Evolutionary conservation across 257 asterid genomes (phyloP).

Genomic region (Oldenlandia corymbosa): DNA sequence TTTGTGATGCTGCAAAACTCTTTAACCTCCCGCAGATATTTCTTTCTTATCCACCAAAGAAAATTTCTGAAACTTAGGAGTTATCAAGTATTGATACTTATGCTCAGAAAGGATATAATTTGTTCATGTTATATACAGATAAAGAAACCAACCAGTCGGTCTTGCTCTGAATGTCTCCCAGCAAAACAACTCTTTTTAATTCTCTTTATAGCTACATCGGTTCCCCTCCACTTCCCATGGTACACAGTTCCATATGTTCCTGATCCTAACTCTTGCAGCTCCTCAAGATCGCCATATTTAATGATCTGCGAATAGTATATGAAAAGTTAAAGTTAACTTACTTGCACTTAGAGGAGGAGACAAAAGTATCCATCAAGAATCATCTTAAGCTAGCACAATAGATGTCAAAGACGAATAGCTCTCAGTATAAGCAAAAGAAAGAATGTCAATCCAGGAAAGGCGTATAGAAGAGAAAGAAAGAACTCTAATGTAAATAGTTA

Average conservation of each 20-base stretch:
- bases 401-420: neutral
- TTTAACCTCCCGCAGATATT: neutral
- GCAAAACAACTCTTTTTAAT: conserved; percentile 43
- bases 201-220: conserved; percentile 49
- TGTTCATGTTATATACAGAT: neutral
- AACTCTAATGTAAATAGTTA: neutral
- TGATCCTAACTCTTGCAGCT: conserved; percentile 43
- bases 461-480: neutral
- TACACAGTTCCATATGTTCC: conserved; percentile 49
- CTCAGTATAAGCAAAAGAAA: neutral
- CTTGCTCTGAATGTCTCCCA: conserved; percentile 39
- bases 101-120: neutral
- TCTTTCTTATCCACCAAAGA: neutral
- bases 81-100: neutral
- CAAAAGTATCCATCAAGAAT: neutral
- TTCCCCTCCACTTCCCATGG: conserved; percentile 51
- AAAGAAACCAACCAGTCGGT: conserved; percentile 28
- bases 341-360: neutral
- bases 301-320: conserved; percentile 27
- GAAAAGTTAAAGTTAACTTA: neutral
- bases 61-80: neutral
- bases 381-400: neutral
- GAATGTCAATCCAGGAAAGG: neutral
- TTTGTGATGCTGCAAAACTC: neutral
- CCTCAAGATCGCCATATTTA: conserved; percentile 39